Base-by-base conservation (phyloP, 768 basidiomycete genomes). In the Boletus reticulatus region DNA sequence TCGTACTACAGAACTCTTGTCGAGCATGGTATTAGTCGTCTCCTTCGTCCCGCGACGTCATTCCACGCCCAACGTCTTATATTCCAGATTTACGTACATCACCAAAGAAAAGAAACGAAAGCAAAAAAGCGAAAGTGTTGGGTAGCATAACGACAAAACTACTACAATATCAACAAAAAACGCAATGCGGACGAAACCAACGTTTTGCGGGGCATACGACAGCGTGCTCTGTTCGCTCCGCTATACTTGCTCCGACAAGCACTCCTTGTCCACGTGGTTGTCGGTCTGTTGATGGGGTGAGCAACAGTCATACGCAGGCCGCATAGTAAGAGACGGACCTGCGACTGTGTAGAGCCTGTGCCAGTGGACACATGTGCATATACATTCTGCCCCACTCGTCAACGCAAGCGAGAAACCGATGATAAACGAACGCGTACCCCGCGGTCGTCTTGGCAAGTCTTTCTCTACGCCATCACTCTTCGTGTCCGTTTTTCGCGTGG, bases 341-440 rank as follows among this genome's bases (percentile, higher is more conserved):
- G 64, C 12, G 66, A 67, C 36, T 56, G 57, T 0, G 64, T 53
- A 14, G 64, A 68, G 2, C n/a, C 50, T 1, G 59, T 24, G 0
- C 36, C 43, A 1, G 57, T 16, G 0, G 59, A 68, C 7, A 61
- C 53, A 13, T 66, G 52, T 9, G 55, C 13, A 34, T 63, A 66
- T 10, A 45, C 50, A 31, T 46, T 52, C 66, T 68, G n/a, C 31
- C 12, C 7, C 16, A 27, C 6, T 7, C 17, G 49, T 67, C 45
- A 62, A 19, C 16, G 7, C 13, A 7, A 34, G 16, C 17, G 1
- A 27, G 13, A 19, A 1, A 31, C 16, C 1, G 16, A 19, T 13
- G 1, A 0, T 34, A 3, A n/a, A 24, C 14, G 13, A n/a, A 6
- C 16, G 49, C 48, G 4, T 38, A 67, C 66, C 16, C 56, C 66